Evolutionary conservation across 805 yeast genomes (phyloP).

Genomic region (Pichia exigua): DNA sequence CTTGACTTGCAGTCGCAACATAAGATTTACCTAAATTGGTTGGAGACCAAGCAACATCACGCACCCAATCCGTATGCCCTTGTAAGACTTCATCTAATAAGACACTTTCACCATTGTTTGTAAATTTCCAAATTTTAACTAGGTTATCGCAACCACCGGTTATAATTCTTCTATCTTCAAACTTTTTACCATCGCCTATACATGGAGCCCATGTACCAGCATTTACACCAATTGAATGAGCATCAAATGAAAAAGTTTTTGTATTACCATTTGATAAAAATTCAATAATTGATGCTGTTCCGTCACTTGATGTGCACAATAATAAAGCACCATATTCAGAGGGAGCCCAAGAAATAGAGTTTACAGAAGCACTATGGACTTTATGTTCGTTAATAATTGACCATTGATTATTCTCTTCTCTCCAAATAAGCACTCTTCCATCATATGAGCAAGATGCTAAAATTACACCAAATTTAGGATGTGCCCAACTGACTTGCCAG

Average conservation of each 20-base stretch:
- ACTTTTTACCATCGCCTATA: slow-evolving; percentile 26
- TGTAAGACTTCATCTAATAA: slow-evolving; percentile 67
- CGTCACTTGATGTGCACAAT: slow-evolving; percentile 88
- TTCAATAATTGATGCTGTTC: slow-evolving; percentile 83
- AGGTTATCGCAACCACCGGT: slow-evolving; percentile 94
- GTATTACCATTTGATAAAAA: slow-evolving; percentile 84
- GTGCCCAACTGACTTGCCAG: slow-evolving; percentile 99
- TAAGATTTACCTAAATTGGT: slow-evolving; percentile 78
- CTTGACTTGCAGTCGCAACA: slow-evolving; percentile 96
- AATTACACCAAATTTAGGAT: slow-evolving; percentile 93
- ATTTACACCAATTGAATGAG: slow-evolving; percentile 91
- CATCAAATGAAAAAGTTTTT: slow-evolving; percentile 54
- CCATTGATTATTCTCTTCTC: slow-evolving; percentile 88
- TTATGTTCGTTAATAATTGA: slow-evolving; percentile 77
- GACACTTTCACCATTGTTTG: slow-evolving; percentile 47
- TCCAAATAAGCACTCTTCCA: slow-evolving; percentile 92
- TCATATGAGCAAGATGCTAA: slow-evolving; percentile 94
- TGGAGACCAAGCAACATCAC: slow-evolving; percentile 98
- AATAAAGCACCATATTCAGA: slow-evolving; percentile 92
- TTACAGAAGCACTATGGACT: slow-evolving; percentile 89
- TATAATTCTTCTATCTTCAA: slow-evolving; percentile 61
- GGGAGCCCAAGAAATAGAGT: slow-evolving; percentile 95
- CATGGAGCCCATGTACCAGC: slow-evolving; percentile 93
- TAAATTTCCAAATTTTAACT: slow-evolving; percentile 83
- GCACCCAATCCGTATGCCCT: slow-evolving; percentile 97